These are phyloP conservation scores for Microascus cirrosus DNA, from an alignment of 2,329 filamentous ascomycete species.

Conservation along the genomic window DNA sequence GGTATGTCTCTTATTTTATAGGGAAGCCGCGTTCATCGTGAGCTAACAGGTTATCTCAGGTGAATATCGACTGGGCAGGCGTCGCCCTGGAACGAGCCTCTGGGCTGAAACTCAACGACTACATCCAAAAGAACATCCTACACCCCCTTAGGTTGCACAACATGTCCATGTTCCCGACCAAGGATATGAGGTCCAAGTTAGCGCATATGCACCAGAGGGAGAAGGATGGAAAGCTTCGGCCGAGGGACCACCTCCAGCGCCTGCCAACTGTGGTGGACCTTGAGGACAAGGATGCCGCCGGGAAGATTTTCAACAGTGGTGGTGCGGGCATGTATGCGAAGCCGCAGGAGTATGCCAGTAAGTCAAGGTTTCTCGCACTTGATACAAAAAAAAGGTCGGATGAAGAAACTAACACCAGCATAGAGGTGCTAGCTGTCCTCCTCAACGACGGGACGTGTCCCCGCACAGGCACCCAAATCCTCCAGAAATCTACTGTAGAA, in stretches of 20 bases:
- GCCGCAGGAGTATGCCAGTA: conserved; percentile 41
- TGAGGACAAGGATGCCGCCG: conserved; percentile 28
- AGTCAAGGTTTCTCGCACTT: background rate
- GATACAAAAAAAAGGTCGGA: background rate
- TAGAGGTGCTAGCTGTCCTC: conserved; percentile 48
- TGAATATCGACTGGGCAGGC: conserved; percentile 42
- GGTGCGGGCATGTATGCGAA: conserved; percentile 51
- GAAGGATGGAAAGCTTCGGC: conserved; percentile 25
- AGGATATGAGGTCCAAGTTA: conserved; percentile 40
- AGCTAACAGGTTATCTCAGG: conserved; percentile 19
- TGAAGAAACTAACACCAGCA: background rate
- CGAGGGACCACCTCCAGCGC: conserved; percentile 38
- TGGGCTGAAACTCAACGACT: conserved; percentile 31
- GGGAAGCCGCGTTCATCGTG: background rate
- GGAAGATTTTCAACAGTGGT: conserved; percentile 41
- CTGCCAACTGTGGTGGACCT: conserved; percentile 27
- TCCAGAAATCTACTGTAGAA: conserved; percentile 46
- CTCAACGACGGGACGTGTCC: conserved; percentile 55
- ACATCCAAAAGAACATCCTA: conserved; percentile 35
- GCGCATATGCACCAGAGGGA: conserved; percentile 45
- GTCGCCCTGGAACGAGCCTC: conserved; percentile 33
- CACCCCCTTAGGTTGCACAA: conserved; percentile 33
- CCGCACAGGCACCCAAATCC: conserved; percentile 38
- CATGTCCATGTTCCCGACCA: conserved; percentile 44
- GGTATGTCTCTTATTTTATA: conserved; percentile 15